Percentiles rank a stretch among this genome's conserved stretches.
These are phyloP conservation scores for Dendrocalamus latiflorus DNA, from an alignment of 202 grass and related monocot species.

Conservation along the genomic window DNA sequence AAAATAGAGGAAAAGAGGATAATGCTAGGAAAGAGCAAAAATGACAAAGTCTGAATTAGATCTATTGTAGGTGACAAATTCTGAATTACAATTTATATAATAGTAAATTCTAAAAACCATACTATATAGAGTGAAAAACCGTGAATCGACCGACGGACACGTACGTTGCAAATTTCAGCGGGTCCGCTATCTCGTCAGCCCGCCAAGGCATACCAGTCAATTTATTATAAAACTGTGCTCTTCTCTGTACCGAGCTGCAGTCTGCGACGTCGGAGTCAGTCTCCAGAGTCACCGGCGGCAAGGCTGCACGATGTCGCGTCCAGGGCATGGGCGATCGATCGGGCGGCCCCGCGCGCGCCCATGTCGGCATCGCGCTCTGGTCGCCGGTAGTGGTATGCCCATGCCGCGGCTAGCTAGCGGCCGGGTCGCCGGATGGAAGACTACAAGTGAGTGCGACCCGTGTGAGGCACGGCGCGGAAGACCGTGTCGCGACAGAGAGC, in stretches of 20 bases:
- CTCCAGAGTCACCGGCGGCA: background rate
- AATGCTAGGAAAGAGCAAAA: no score
- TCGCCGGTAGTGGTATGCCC: background rate
- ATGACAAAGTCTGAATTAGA: no score
- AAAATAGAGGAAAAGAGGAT: no score
- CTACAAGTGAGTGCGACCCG: background rate
- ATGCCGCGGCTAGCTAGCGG: background rate
- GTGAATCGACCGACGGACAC: background rate
- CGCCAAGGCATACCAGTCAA: background rate
- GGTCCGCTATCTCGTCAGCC: background rate
- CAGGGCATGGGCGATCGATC: conserved; percentile 7
- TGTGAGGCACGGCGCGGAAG: background rate
- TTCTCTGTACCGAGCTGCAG: background rate
- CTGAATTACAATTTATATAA: no score
- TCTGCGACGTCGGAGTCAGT: background rate
- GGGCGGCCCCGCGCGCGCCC: background rate
- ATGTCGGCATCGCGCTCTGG: background rate
- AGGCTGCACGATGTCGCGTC: background rate
- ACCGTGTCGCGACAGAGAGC: background rate
- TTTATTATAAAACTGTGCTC: background rate
- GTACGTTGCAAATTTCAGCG: background rate
- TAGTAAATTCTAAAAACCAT: no score
- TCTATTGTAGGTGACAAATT: no score
- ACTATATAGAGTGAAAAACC: background rate
- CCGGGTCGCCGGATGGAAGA: background rate